Base-by-base conservation (phyloP, 1,284 basidiomycete species). In the Puccinia horiana region DNA sequence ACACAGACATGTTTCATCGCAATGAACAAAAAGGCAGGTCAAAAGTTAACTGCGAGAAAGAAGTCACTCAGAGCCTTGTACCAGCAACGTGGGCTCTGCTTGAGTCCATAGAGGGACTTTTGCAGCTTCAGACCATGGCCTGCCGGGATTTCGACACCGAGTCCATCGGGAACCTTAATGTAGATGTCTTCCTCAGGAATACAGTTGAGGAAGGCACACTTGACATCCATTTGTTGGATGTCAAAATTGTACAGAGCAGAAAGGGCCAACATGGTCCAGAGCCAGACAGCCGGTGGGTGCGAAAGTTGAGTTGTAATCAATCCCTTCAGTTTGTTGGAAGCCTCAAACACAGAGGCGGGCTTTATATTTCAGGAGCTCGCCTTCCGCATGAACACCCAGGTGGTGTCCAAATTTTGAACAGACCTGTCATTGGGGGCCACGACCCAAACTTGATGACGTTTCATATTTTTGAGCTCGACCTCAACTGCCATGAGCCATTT, bases 331-430 rank as follows among this genome's bases (percentile, higher is more conserved):
- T 35, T 75, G 73, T 4, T 11, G 52, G 20, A 75, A 75, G 11
- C 73, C 47, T 23, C 35, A 52, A 49, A 58, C 73, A 35, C 47
- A 75, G 1, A 75, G 35, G 5, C 52, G 29, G n/a, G n/a, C n/a
- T n/a, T n/a, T n/a, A n/a, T n/a, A n/a, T n/a, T n/a, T n/a, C n/a
- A n/a, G n/a, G n/a, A 37, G 49, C 73, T 42, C 58, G 18, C 20
- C 52, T 75, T 75, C 49, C 52, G 16, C 18, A n/a, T 54, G 29
- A 75, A 76, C 23, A 76, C 74, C 74, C 74, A 76, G n/a, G 35
- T 37, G 8, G 74, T 58, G 37, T 56, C 74, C 9, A 76, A n/a
- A 1, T 49, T 14, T 8, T 40, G 35, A 32, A 23, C 12, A 35
- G 49, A 29, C 9, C 49, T 14, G 9, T 29, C 8, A 4, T 42